These are phyloP conservation scores for Diddensiella santjacobensis DNA, from an alignment of 805 yeast species.

Conservation along the genomic window DNA sequence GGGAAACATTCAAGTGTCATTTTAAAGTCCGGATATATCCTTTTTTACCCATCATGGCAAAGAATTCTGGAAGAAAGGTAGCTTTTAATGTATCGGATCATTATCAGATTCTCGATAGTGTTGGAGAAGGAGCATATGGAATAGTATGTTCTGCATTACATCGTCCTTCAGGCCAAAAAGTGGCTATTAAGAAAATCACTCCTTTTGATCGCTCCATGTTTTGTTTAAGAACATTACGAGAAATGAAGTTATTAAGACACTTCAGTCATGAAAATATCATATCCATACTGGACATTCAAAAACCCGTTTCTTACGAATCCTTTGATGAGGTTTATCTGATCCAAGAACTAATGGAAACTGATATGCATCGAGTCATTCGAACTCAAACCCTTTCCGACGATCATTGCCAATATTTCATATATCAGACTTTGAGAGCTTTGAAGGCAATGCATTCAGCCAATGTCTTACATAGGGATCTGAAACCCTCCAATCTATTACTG, in stretches of 20 bases:
- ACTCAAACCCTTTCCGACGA: slow-evolving; percentile 86
- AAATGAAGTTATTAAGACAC: slow-evolving; percentile 80
- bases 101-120: slow-evolving; percentile 76
- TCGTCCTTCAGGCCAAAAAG: slow-evolving; percentile 77
- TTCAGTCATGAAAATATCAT: slow-evolving; percentile 93
- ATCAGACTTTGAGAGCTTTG: slow-evolving; percentile 85
- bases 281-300: slow-evolving; percentile 81
- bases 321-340: slow-evolving; percentile 83
- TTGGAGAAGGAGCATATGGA: slow-evolving; percentile 97
- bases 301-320: slow-evolving; percentile 68
- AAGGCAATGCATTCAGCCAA: slow-evolving; percentile 92
- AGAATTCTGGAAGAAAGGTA: too few species aligned
- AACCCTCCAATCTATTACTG: slow-evolving; percentile 89
- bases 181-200: slow-evolving; percentile 92
- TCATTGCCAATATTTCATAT: slow-evolving; percentile 89
- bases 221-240: slow-evolving; percentile 84
- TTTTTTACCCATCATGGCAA: slow-evolving; percentile 16
- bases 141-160: slow-evolving; percentile 86
- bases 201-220: slow-evolving; percentile 89
- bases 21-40: too few species aligned
- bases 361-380: slow-evolving; percentile 92
- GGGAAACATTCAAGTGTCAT: too few species aligned
- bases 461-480: slow-evolving; percentile 88
- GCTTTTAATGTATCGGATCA: slow-evolving; percentile 82
- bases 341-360: slow-evolving; percentile 93